A percentile compares a stretch with the other conserved stretches of the same genome.
Conservation (phyloP, 2,329 filamentous ascomycete species). For the Eutypella sp. region DNA sequence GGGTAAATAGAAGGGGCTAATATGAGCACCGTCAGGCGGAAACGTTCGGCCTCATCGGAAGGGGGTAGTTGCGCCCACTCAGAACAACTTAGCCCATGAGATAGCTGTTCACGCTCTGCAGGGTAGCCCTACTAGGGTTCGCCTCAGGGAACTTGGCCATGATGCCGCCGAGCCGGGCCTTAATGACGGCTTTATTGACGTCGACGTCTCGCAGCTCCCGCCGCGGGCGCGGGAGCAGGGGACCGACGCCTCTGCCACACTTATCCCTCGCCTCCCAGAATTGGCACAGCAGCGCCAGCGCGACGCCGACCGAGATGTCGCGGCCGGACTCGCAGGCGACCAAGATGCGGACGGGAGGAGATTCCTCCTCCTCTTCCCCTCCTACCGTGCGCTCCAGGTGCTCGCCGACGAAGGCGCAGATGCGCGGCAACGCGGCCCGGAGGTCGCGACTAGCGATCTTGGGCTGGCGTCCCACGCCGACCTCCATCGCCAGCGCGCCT, state of each 20-base stretch:
- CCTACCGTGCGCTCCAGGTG: slow-evolving; percentile 29
- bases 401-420: slow-evolving; percentile 50
- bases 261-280: too few species aligned
- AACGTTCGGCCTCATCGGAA: too few species aligned
- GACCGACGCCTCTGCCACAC: slow-evolving; percentile 49
- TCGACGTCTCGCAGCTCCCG: slow-evolving; percentile 9
- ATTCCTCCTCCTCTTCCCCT: background rate
- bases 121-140: slow-evolving; percentile 77
- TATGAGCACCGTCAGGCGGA: too few species aligned
- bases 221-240: slow-evolving; percentile 3
- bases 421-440: slow-evolving; percentile 61
- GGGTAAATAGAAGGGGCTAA: too few species aligned
- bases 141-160: slow-evolving; percentile 72
- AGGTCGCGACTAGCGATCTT: slow-evolving; percentile 82
- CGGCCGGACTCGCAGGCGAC: slow-evolving; percentile 72
- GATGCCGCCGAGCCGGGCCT: slow-evolving; percentile 73
- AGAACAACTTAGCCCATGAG: slow-evolving; percentile 69
- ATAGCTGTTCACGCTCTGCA: slow-evolving; percentile 90
- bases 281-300: slow-evolving; percentile 71
- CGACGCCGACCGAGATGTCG: slow-evolving; percentile 74
- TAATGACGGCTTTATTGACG: slow-evolving; percentile 72
- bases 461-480: slow-evolving; percentile 63
- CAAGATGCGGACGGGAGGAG: slow-evolving; percentile 33
- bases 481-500: slow-evolving; percentile 38
- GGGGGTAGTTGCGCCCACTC: too few species aligned